A percentile compares a stretch with the other conserved stretches of the same genome.
phyloP scores from a whole-genome alignment of 495 filamentous ascomycete species.

The Xylaria cubensis region DNA sequence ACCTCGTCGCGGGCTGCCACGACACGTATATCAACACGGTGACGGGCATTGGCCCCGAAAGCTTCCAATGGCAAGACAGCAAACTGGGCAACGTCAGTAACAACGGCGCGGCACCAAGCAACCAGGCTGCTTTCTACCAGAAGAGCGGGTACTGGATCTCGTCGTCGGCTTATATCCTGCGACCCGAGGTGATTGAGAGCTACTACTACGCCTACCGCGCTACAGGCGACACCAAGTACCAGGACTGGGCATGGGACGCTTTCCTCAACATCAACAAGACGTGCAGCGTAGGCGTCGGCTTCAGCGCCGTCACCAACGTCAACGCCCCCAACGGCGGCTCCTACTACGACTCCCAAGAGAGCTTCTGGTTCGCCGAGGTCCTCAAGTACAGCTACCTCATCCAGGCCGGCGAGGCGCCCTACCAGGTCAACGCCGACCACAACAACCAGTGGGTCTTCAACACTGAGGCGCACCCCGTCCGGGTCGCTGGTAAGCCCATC shows the following conservation, averaged over 20 bases:
- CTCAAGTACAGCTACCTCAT: conserved; percentile 85
- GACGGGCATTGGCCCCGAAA: conserved; percentile 81
- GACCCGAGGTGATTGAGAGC: conserved; percentile 87
- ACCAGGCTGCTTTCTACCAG: conserved; percentile 65
- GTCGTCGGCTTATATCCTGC: conserved; percentile 66
- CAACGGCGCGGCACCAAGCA: conserved; percentile 50
- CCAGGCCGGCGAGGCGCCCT: conserved; percentile 67
- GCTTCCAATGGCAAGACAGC: conserved; percentile 71
- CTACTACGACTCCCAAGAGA: conserved; percentile 77
- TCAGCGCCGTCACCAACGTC: conserved; percentile 70
- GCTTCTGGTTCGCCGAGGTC: conserved; percentile 90
- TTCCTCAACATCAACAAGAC: conserved; percentile 74
- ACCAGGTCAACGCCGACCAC: conserved; percentile 66
- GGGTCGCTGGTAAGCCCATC: conserved; percentile 54
- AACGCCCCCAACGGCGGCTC: conserved; percentile 66
- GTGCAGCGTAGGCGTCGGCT: conserved; percentile 70
- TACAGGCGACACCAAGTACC: conserved; percentile 75
- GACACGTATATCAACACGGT: conserved; percentile 72
- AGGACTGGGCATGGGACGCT: conserved; percentile 85
- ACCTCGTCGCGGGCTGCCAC: conserved; percentile 75
- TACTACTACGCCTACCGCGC: conserved; percentile 87
- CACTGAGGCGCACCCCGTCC: conserved; percentile 83
- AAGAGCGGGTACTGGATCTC: conserved; percentile 76
- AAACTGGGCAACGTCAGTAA: conserved; percentile 44
- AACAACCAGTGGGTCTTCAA: conserved; percentile 78